These are phyloP conservation scores for Podospora comata DNA, from an alignment of 495 filamentous ascomycete species.

Conservation along the genomic window DNA sequence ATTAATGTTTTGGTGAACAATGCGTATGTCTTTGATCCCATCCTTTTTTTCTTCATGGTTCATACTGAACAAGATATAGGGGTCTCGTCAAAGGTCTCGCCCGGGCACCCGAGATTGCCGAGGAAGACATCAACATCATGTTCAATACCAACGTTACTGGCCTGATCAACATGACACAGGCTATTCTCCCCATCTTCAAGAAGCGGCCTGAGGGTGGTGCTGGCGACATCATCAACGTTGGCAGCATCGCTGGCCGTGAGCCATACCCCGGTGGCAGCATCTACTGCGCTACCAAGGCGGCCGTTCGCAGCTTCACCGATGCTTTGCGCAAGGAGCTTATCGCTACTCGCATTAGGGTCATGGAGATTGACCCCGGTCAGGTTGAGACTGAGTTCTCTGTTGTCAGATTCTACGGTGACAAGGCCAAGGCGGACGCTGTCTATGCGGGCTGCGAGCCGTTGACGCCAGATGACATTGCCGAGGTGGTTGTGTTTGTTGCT, in stretches of 20 bases:
- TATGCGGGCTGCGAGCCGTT: conserved; percentile 92
- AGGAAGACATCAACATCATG: conserved; percentile 85
- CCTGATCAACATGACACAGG: conserved; percentile 96
- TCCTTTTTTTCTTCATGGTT: background rate
- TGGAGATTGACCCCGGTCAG: conserved; percentile 93
- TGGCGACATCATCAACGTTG: conserved; percentile 97
- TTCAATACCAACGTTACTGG: conserved; percentile 90
- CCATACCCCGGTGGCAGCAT: conserved; percentile 87
- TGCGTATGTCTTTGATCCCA: conserved; percentile 62
- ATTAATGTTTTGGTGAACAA: conserved; percentile 95
- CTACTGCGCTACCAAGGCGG: conserved; percentile 96
- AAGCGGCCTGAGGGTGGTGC: conserved; percentile 70
- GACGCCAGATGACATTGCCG: conserved; percentile 91
- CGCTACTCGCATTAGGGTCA: conserved; percentile 78
- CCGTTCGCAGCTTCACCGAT: conserved; percentile 86
- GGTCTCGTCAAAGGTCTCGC: conserved; percentile 6
- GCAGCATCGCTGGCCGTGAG: conserved; percentile 90
- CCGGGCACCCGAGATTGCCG: conserved; percentile 69
- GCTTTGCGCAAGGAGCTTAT: conserved; percentile 85
- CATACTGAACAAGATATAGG: background rate
- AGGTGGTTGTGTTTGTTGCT: conserved; percentile 88
- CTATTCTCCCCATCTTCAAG: conserved; percentile 80
- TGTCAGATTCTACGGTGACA: conserved; percentile 90
- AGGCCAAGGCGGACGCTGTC: conserved; percentile 89
- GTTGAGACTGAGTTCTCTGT: conserved; percentile 98